Percentiles rank a stretch among this genome's conserved stretches.
phyloP scores from a whole-genome alignment of 768 basidiomycete genomes.

The Pulveroboletus ravenelii region DNA sequence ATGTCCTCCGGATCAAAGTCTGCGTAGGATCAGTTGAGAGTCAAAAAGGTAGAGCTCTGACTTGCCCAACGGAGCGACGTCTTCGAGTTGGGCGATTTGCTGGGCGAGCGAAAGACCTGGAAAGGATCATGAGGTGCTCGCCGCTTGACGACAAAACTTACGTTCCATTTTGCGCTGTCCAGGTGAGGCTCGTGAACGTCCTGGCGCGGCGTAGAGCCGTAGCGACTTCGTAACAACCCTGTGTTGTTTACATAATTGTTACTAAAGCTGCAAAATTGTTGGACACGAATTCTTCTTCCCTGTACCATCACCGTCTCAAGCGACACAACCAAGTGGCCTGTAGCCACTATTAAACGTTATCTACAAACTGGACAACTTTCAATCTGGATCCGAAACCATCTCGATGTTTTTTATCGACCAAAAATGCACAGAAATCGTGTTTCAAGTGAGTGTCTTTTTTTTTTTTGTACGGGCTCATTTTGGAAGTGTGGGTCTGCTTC shows the following conservation, averaged over 20 bases:
- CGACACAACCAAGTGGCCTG: constrained; percentile 28
- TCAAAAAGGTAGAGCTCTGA: constrained; percentile 8
- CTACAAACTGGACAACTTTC: constrained; percentile 19
- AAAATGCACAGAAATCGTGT: constrained; percentile 38
- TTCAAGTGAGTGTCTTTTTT: constrained; percentile 26
- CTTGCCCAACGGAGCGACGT: constrained; percentile 64
- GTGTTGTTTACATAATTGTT: constrained; percentile 32
- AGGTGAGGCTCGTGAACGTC: neutral
- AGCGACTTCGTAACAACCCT: constrained; percentile 2
- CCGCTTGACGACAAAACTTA: constrained; percentile 14
- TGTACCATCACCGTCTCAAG: constrained; percentile 32
- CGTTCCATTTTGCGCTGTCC: constrained; percentile 21
- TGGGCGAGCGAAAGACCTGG: constrained; percentile 61
- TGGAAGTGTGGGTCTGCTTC: constrained; percentile 20
- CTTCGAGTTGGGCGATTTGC: constrained; percentile 77
- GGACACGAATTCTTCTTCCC: constrained; percentile 17
- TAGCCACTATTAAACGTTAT: constrained; percentile 21
- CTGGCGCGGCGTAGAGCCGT: neutral
- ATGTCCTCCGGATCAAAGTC: constrained; percentile 76
- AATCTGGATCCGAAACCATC: constrained; percentile 34
- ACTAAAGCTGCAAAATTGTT: constrained; percentile 19
- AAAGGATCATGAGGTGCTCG: constrained; percentile 1
- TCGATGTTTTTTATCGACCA: constrained; percentile 33
- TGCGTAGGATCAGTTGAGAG: constrained; percentile 25
- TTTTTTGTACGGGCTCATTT: constrained; percentile 21